Percentiles rank a stretch among this genome's conserved stretches.
Evolutionary conservation across 106 monocot species (phyloP).

Genomic region (Acanthochlamys bracteata): DNA sequence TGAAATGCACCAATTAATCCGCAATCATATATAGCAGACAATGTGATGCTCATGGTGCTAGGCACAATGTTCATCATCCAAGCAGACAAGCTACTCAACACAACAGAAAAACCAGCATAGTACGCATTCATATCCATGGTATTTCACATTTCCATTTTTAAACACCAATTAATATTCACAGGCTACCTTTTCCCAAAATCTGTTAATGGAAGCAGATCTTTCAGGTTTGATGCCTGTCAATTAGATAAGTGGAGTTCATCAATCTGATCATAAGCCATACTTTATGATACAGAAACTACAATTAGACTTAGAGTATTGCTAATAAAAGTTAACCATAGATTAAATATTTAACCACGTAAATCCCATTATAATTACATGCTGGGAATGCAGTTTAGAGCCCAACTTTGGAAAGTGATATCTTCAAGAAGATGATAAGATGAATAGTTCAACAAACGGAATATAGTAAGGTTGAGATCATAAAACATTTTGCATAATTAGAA

Average conservation of each 20-base stretch:
- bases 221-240: slow-evolving; percentile 53
- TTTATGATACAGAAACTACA: not conserved
- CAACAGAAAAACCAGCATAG: slow-evolving; percentile 89
- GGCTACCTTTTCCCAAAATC: slow-evolving; percentile 70
- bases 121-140: slow-evolving; percentile 98
- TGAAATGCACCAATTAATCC: slow-evolving; percentile 88
- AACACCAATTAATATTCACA: slow-evolving; percentile 63
- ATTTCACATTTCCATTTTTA: slow-evolving; percentile 57
- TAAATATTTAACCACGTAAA: no score
- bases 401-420: no score
- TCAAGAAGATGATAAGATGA: no score
- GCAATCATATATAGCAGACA: slow-evolving; percentile 92
- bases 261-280: not conserved
- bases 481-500: no score
- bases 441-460: no score
- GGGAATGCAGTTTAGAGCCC: no score
- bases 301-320: not conserved
- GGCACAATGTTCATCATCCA: slow-evolving; percentile 99
- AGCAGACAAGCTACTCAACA: slow-evolving; percentile 50
- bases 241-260: not conserved
- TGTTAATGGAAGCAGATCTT: slow-evolving; percentile 35
- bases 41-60: slow-evolving; percentile 46
- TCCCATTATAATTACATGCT: no score
- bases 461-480: no score
- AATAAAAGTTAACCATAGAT: no score